Conservation (phyloP, 208 protist genomes). For the Endotrypanum monterogeii region DNA sequence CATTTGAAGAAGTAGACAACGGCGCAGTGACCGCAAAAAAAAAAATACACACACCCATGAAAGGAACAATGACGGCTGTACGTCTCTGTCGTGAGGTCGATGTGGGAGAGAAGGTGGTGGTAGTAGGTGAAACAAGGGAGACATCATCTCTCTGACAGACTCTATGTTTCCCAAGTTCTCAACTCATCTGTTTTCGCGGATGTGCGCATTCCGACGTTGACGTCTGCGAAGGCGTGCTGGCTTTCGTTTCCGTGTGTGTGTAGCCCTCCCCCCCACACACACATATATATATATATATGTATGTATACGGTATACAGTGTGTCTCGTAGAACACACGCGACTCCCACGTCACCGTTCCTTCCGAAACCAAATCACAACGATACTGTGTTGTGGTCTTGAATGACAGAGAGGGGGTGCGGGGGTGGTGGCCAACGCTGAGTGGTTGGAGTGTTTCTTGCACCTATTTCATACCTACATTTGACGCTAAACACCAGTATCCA, state of each 20-base stretch:
- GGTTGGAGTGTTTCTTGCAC: neutral
- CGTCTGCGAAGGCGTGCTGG: neutral
- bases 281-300: too few relatives aligned
- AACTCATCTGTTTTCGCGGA: neutral
- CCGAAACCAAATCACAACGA: neutral
- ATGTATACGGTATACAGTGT: too few relatives aligned
- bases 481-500: too few relatives aligned
- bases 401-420: neutral
- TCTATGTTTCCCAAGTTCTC: neutral
- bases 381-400: neutral
- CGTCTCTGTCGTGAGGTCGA: neutral
- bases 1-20: constrained; percentile 37
- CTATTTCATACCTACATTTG: neutral
- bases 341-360: neutral
- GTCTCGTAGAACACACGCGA: neutral
- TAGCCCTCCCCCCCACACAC: neutral
- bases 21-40: neutral
- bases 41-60: neutral
- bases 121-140: neutral
- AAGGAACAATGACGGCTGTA: neutral
- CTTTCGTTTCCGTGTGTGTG: neutral
- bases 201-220: neutral
- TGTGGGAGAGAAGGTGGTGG: neutral
- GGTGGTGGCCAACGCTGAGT: neutral
- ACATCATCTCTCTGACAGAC: neutral